phyloP scores from a whole-genome alignment of 2,329 filamentous ascomycete genomes.

The Lomentospora prolificans region DNA sequence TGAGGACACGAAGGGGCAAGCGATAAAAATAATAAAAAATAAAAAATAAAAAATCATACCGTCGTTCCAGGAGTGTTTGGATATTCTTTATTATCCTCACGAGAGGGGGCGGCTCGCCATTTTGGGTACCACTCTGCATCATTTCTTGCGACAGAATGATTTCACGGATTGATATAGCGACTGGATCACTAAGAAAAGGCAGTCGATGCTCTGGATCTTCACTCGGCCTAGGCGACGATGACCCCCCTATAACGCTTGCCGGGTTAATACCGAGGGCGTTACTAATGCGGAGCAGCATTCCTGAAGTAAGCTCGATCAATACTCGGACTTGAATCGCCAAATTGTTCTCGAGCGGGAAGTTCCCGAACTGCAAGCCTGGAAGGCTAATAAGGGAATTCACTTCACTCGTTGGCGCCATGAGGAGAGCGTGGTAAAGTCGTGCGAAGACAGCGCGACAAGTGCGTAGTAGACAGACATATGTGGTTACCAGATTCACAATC shows the following conservation, averaged over 20 bases:
- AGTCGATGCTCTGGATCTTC: background rate
- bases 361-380: constrained; percentile 3
- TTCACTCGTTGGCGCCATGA: constrained; percentile 5
- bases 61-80: constrained; percentile 1
- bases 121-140: constrained; percentile 1
- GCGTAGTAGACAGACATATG: constrained; percentile 3
- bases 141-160: constrained; percentile 5
- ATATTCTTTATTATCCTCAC: constrained; percentile 6
- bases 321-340: constrained; percentile 3
- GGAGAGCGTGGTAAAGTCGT: constrained; percentile 5
- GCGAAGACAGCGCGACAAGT: constrained; percentile 5
- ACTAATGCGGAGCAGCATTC: constrained; percentile 5
- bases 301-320: constrained; percentile 1
- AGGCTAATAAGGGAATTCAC: constrained; percentile 5
- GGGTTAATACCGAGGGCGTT: constrained; percentile 4
- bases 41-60: background rate
- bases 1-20: background rate
- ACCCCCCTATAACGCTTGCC: background rate
- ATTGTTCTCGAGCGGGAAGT: constrained; percentile 7
- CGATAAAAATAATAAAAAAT: background rate
- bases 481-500: background rate
- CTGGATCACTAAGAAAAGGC: constrained; percentile 2
- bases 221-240: background rate
- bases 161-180: constrained; percentile 5
- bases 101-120: constrained; percentile 1